These are phyloP conservation scores for Nothophoma quercina DNA, from an alignment of 2,329 filamentous ascomycete species.

Conservation along the genomic window DNA sequence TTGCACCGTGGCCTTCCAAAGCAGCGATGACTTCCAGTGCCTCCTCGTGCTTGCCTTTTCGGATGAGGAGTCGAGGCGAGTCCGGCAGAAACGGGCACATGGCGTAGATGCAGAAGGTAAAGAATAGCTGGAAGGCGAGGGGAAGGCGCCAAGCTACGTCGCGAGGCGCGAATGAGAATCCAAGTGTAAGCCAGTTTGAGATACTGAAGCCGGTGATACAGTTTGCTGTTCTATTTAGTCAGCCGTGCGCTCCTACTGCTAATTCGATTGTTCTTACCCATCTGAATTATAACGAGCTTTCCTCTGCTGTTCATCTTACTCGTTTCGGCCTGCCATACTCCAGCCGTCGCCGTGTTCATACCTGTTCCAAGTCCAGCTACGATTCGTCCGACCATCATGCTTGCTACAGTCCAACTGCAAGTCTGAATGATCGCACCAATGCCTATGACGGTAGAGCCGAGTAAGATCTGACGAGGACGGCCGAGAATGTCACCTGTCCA, in stretches of 20 bases:
- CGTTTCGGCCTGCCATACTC: slow-evolving; percentile 58
- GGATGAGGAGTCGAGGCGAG: slow-evolving; percentile 59
- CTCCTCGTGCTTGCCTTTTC: slow-evolving; percentile 59
- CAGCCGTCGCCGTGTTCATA: slow-evolving; percentile 60
- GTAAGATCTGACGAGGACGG: slow-evolving; percentile 64
- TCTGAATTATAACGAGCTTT: slow-evolving; percentile 57
- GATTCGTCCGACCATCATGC: slow-evolving; percentile 51
- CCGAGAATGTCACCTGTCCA: slow-evolving; percentile 66
- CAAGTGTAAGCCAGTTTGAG: slow-evolving; percentile 54
- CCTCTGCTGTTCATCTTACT: slow-evolving; percentile 56
- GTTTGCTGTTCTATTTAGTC: slow-evolving; percentile 39
- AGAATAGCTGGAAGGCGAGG: slow-evolving; percentile 64
- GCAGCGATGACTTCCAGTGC: slow-evolving; percentile 46
- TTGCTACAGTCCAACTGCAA: slow-evolving; percentile 46
- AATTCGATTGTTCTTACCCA: slow-evolving; percentile 33
- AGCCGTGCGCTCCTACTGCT: neutral
- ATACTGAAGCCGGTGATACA: slow-evolving; percentile 55
- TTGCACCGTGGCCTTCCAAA: slow-evolving; percentile 50
- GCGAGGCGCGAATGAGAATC: slow-evolving; percentile 51
- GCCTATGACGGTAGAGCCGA: slow-evolving; percentile 58
- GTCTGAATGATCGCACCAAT: slow-evolving; percentile 50
- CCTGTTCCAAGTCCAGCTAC: slow-evolving; percentile 56
- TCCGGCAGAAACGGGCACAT: slow-evolving; percentile 53
- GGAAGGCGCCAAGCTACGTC: slow-evolving; percentile 56
- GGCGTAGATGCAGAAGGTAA: slow-evolving; percentile 65